phyloP scores from a whole-genome alignment of 2,329 filamentous ascomycete genomes.

The Aspergillus uvarum region DNA sequence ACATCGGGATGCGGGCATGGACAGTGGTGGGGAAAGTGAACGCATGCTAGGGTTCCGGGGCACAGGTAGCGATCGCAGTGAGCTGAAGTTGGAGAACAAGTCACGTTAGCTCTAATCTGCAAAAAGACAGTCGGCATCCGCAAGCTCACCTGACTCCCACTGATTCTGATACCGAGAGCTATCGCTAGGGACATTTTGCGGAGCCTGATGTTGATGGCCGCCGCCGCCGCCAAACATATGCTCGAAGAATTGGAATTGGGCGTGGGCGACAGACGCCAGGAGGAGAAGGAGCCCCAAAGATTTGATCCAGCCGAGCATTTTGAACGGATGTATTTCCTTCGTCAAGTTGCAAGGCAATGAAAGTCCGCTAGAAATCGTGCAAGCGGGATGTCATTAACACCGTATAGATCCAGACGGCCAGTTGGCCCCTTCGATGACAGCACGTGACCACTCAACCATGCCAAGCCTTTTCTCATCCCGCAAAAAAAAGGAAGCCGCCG shows the following conservation, averaged over 20 bases:
- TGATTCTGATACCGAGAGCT: constrained; percentile 73
- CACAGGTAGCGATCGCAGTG: constrained; percentile 92
- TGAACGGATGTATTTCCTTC: constrained; percentile 7
- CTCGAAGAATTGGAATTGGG: constrained; percentile 97
- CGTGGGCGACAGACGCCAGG: constrained; percentile 58
- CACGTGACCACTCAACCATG: constrained; percentile 26
- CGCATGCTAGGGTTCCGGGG: constrained; percentile 89
- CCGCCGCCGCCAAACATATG: constrained; percentile 70
- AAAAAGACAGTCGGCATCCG: neutral
- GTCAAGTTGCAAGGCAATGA: neutral
- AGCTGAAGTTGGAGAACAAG: constrained; percentile 50
- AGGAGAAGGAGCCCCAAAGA: constrained; percentile 54
- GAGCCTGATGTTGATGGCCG: constrained; percentile 56
- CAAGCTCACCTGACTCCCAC: constrained; percentile 63
- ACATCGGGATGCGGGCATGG: constrained; percentile 78
- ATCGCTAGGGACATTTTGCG: constrained; percentile 80
- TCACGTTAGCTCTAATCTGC: constrained; percentile 1
- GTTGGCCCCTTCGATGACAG: neutral
- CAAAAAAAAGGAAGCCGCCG: constrained; percentile 17
- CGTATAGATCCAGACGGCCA: neutral
- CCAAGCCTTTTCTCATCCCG: constrained; percentile 12
- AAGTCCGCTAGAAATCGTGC: neutral
- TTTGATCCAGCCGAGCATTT: constrained; percentile 30
- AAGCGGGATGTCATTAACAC: neutral
- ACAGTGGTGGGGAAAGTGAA: constrained; percentile 95